A percentile compares a stretch with the other conserved stretches of the same genome.
Evolutionary conservation across 2,329 filamentous ascomycete species (phyloP).

Genomic region (Dothistroma septosporum): DNA sequence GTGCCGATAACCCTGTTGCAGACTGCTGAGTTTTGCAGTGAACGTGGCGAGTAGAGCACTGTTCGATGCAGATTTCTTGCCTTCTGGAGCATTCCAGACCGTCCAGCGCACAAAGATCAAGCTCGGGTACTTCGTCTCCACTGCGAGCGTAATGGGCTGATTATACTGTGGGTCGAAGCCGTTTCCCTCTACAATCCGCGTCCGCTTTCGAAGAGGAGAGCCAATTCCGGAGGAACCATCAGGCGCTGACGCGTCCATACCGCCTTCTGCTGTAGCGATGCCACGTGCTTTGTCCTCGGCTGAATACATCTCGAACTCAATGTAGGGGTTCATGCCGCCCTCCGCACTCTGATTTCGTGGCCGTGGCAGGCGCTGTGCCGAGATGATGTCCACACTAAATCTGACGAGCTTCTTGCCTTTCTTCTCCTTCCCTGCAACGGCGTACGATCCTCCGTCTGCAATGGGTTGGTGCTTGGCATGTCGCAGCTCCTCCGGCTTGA

Average conservation of each 20-base stretch:
- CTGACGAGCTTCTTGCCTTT: conserved; percentile 75
- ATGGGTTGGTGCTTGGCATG: conserved; percentile 57
- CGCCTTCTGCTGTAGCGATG: conserved; percentile 62
- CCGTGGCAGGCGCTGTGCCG: conserved; percentile 89
- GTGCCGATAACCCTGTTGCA: conserved; percentile 90
- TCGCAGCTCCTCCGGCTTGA: conserved; percentile 84
- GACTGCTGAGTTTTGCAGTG: conserved; percentile 83
- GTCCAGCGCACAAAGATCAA: conserved; percentile 91
- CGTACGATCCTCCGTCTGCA: conserved; percentile 49
- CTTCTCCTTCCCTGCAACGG: conserved; percentile 53
- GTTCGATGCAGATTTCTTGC: conserved; percentile 60
- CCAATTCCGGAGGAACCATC: conserved; percentile 64
- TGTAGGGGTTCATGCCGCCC: conserved; percentile 80
- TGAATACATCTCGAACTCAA: conserved; percentile 92
- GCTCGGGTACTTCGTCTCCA: conserved; percentile 92
- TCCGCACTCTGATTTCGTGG: conserved; percentile 68
- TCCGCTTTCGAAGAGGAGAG: conserved; percentile 71
- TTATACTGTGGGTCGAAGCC: conserved; percentile 91
- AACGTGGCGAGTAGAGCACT: conserved; percentile 73
- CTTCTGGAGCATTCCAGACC: conserved; percentile 80
- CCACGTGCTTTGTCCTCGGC: conserved; percentile 86
- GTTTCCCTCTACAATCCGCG: conserved; percentile 76
- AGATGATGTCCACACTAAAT: conserved; percentile 85
- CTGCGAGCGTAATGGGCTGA: conserved; percentile 69
- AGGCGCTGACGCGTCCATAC: conserved; percentile 60